phyloP scores from a whole-genome alignment of 2,329 filamentous ascomycete genomes.

The Bimuria novae-zelandiae region DNA sequence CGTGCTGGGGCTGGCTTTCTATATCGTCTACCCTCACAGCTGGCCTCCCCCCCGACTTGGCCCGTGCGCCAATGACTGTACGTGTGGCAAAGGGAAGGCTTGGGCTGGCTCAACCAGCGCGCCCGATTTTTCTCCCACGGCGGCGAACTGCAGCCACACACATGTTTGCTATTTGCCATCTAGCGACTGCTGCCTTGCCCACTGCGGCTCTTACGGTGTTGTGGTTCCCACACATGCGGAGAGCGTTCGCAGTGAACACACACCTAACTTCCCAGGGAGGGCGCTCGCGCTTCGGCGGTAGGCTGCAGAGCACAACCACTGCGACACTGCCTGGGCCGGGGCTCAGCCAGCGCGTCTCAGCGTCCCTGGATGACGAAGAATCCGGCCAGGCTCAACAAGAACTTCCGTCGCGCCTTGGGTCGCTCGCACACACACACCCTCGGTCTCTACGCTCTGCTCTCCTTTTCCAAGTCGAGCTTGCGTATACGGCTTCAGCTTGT shows the following conservation, averaged over 20 bases:
- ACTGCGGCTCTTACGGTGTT: background rate
- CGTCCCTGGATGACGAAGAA: background rate
- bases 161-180: constrained; percentile 1
- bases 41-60: too few relatives aligned
- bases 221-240: background rate
- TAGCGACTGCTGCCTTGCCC: background rate
- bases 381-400: background rate
- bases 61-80: background rate
- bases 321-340: constrained; percentile 5
- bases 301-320: too few relatives aligned
- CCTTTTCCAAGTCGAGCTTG: constrained; percentile 1
- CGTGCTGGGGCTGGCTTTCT: constrained; percentile 8
- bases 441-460: background rate
- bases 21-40: too few relatives aligned
- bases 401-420: background rate
- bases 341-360: constrained; percentile 10
- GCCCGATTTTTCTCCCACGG: constrained; percentile 2
- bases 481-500: background rate
- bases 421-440: background rate
- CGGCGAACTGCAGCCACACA: constrained; percentile 6
- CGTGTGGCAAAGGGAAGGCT: background rate
- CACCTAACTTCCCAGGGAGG: background rate
- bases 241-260: background rate
- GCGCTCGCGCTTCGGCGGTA: background rate
- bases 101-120: background rate